These are phyloP conservation scores for Alternaria arbusti DNA, from an alignment of 2,329 filamentous ascomycete species.

Conservation along the genomic window DNA sequence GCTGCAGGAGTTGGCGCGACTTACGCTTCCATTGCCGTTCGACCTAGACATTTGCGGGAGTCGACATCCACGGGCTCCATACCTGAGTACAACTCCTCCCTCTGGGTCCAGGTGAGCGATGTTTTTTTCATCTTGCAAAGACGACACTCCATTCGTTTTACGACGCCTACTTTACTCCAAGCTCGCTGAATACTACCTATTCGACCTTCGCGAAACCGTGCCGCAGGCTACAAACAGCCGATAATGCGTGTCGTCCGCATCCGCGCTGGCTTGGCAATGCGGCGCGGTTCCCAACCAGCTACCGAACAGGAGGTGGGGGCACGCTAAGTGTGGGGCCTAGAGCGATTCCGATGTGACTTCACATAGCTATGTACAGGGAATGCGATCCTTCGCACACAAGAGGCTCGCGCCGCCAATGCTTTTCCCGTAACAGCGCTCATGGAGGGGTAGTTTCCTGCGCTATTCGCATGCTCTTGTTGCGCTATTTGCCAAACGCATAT, in stretches of 20 bases:
- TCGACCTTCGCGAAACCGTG: background rate
- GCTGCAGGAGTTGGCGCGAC: background rate
- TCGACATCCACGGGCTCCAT: background rate
- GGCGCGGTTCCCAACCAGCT: background rate
- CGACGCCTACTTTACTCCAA: background rate
- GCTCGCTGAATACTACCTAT: background rate
- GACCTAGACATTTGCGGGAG: background rate
- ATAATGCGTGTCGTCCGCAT: background rate
- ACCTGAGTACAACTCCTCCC: background rate
- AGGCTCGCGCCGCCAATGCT: background rate
- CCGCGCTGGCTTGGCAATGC: background rate
- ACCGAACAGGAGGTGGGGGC: background rate
- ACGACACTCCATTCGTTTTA: background rate
- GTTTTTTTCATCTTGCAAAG: background rate
- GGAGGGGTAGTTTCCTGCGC: background rate
- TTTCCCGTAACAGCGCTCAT: background rate
- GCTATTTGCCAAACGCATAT: background rate
- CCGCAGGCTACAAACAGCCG: background rate
- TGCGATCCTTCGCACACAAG: background rate
- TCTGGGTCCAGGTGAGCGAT: background rate
- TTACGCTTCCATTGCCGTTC: background rate
- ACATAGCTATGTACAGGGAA: background rate
- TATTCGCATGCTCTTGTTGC: background rate
- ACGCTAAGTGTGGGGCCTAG: background rate
- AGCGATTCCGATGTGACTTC: background rate